These are phyloP conservation scores for Syzygium malaccense DNA, from an alignment of 441 rosid species.

Conservation along the genomic window DNA sequence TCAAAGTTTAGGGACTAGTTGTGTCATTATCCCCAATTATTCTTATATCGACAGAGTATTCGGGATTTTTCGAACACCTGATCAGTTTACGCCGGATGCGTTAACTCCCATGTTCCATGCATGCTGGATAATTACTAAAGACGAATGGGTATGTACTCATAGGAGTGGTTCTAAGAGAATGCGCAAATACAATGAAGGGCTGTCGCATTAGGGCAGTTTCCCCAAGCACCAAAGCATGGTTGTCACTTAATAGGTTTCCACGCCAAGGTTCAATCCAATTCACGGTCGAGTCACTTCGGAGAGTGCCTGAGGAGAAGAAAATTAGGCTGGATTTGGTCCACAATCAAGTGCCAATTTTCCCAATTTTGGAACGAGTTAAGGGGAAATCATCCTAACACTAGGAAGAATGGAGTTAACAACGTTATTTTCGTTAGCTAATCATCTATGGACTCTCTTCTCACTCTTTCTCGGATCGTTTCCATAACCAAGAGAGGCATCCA, in stretches of 20 bases:
- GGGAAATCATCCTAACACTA: neutral
- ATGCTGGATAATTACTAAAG: neutral
- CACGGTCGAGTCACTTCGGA: neutral
- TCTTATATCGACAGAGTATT: fast-evolving
- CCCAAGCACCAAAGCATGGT: neutral
- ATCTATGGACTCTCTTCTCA: neutral
- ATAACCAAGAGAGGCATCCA: neutral
- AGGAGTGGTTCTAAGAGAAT: fast-evolving
- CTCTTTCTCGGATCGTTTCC: neutral
- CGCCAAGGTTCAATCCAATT: neutral
- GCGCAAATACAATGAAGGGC: neutral
- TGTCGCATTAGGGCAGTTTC: fast-evolving
- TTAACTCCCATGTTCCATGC: fast-evolving
- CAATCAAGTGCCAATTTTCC: neutral
- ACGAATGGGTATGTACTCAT: fast-evolving
- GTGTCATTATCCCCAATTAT: no score
- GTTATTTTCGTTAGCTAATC: neutral
- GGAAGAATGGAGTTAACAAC: neutral
- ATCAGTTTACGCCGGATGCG: neutral
- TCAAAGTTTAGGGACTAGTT: no score
- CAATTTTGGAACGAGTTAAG: neutral
- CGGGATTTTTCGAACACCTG: fast-evolving
- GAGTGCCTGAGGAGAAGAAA: neutral
- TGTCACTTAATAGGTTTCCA: neutral
- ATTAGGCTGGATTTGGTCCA: neutral